Conservation (phyloP, 441 rosid genomes). For the Gossypium aridum region DNA sequence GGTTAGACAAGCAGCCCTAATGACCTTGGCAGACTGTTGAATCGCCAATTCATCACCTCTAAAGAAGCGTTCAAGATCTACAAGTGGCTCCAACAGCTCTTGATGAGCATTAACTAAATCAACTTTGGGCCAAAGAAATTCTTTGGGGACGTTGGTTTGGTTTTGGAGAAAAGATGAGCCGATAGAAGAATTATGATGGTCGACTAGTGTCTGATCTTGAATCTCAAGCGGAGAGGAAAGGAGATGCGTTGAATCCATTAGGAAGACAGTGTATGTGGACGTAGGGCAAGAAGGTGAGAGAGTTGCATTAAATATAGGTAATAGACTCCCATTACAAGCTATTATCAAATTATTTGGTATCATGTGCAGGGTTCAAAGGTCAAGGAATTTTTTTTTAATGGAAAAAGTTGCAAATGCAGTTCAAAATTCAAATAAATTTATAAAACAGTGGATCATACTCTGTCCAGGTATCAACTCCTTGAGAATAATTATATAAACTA, state of each 20-base stretch:
- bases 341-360: no score
- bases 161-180: constrained; percentile 24
- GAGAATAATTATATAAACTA: no score
- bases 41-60: constrained; percentile 31
- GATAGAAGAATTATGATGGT: constrained; percentile 2
- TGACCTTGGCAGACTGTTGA: constrained; percentile 30
- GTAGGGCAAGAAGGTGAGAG: background rate
- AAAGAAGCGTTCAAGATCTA: constrained; percentile 44
- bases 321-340: background rate
- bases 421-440: no score
- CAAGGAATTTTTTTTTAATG: no score
- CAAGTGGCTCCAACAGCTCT: constrained; percentile 51
- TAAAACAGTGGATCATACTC: no score
- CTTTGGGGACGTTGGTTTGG: constrained; percentile 35
- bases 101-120: constrained; percentile 38
- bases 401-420: no score
- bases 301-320: background rate
- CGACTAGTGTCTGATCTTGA: background rate
- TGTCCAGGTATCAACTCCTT: no score
- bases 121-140: constrained; percentile 55
- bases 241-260: constrained; percentile 1
- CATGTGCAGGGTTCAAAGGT: no score
- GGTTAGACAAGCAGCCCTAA: constrained; percentile 41
- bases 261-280: background rate
- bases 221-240: background rate